These are phyloP conservation scores for Podaxis mareebaensis DNA, from an alignment of 768 basidiomycete genomes.

Conservation along the genomic window DNA sequence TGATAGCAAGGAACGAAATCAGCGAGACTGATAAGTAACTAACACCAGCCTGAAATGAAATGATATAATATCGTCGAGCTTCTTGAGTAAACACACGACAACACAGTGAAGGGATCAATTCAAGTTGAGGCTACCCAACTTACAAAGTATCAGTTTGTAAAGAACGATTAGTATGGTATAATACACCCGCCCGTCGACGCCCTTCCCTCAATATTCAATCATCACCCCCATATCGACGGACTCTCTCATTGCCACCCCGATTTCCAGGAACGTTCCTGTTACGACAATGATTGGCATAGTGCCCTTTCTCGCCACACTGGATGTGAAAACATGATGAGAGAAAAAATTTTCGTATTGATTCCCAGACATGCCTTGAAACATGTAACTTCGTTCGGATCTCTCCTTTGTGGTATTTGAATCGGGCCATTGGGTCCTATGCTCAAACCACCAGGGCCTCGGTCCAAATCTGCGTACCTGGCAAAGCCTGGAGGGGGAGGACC, in stretches of 20 bases:
- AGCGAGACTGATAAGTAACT: background rate
- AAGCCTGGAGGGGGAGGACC: slow-evolving; percentile 93
- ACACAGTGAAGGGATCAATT: background rate
- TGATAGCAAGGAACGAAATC: slow-evolving; percentile 28
- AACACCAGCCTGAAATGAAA: background rate
- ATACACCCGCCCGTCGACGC: background rate
- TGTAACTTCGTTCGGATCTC: slow-evolving; percentile 81
- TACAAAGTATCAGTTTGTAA: background rate
- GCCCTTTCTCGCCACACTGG: slow-evolving; percentile 89
- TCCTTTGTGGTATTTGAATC: slow-evolving; percentile 43
- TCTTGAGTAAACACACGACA: background rate
- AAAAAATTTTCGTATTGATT: slow-evolving; percentile 1
- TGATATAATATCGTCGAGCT: background rate
- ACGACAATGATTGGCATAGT: slow-evolving; percentile 93
- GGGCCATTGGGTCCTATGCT: slow-evolving; percentile 26
- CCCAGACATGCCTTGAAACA: slow-evolving; percentile 74
- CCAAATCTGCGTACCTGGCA: slow-evolving; percentile 79
- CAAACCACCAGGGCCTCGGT: slow-evolving; percentile 48
- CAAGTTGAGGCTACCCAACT: background rate
- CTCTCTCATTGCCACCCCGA: slow-evolving; percentile 75
- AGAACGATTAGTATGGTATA: background rate
- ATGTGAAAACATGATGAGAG: slow-evolving; percentile 15
- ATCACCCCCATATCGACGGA: slow-evolving; percentile 31
- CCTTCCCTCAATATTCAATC: slow-evolving; percentile 6
- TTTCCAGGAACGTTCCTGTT: slow-evolving; percentile 91